phyloP scores from a whole-genome alignment of 352 stramenopile genomes.

The Pythium pectinolyticum region DNA sequence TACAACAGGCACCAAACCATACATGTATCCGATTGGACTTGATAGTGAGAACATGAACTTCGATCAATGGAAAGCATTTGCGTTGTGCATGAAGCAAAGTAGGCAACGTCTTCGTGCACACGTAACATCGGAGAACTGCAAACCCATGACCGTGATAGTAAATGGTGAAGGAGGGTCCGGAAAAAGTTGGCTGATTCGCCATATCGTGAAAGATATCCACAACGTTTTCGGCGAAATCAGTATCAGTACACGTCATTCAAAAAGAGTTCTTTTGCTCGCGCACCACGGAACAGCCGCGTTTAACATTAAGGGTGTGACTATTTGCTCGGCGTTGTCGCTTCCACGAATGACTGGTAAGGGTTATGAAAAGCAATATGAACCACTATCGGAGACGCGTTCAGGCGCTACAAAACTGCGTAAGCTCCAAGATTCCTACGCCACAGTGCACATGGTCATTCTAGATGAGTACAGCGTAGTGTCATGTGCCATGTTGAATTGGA shows the following conservation, averaged over 20 bases:
- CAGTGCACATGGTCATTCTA: slow-evolving; percentile 15
- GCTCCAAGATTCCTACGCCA: slow-evolving; percentile 6
- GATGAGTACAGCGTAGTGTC: slow-evolving; percentile 20
- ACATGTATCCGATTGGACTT: slow-evolving; percentile 4
- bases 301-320: slow-evolving; percentile 14
- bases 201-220: slow-evolving; percentile 15
- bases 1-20: neutral
- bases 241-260: slow-evolving; percentile 2
- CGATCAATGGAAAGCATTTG: too few relatives aligned
- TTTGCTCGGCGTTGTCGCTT: slow-evolving; percentile 1
- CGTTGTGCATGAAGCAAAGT: slow-evolving; percentile 9
- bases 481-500: slow-evolving; percentile 19
- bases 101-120: neutral
- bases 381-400: neutral
- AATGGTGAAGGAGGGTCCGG: slow-evolving; percentile 2
- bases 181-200: slow-evolving; percentile 10
- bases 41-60: neutral
- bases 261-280: slow-evolving; percentile 5
- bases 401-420: neutral
- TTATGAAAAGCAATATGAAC: slow-evolving; percentile 4
- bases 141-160: neutral
- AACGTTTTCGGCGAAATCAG: neutral
- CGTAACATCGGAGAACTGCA: neutral
- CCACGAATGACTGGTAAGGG: neutral
- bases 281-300: slow-evolving; percentile 12